Evolutionary conservation across 2,329 filamentous ascomycete species (phyloP), one percentile per base, ranked within the genome.

Genomic region (Pseudogymnoascus verrucosus): DNA sequence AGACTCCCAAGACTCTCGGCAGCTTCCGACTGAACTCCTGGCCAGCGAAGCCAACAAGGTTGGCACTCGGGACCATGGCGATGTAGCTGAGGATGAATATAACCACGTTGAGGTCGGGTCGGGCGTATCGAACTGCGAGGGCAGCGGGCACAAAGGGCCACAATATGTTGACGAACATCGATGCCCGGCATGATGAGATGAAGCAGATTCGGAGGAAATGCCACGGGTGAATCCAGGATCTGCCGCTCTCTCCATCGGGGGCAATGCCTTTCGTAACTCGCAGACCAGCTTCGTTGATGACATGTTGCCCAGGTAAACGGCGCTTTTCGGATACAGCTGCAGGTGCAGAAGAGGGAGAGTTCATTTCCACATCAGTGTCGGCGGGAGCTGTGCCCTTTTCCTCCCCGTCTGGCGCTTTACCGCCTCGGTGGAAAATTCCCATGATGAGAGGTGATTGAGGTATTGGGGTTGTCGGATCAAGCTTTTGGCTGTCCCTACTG

Each of bases 111-210:
- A 81, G 76, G 23, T 87, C 78, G 0, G 79, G 79, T 19, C 78
- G 77, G 51, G 79, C 79, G 67, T 84, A 86, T 71, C 75, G 78
- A 62, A 90, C 77, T n/a, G 80, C 86, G 68, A 92, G 85, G 16
- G 88, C 89, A 31, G 84, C 84, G 5, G 89, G 88, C 1, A 91
- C 89, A 65, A 90, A 79, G 4, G 89, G 89, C 89, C 89, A 92
- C 37, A 92, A 80, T 26, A 90, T 69, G 71, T 91, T 91, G 70
- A 89, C 86, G 61, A 80, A 72, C 72, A 82, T 82, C 7, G 88
- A 90, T 11, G 85, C 77, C 31, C 78, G 81, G 71, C 84, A 88
- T 31, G 84, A 84, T 51, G 88, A 90, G 61, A 76, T 78, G 75
- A 84, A 87, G 72, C 81, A 82, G 63, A 91, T 87, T 67, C 76